Conservation (phyloP, 805 yeast genomes). For the Schwanniomyces occidentalis region DNA sequence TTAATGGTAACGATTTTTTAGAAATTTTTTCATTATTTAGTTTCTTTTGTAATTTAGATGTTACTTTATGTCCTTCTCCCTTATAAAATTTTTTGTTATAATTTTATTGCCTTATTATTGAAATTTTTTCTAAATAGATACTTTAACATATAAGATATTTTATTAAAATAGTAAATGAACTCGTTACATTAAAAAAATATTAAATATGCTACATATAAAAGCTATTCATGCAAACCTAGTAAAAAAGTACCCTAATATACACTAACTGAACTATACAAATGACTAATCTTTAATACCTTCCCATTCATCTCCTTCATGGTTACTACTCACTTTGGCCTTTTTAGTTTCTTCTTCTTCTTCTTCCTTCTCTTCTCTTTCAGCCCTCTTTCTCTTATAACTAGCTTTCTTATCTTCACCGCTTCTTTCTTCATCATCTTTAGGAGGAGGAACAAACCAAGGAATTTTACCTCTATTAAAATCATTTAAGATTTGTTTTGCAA, state of each 20-base stretch:
- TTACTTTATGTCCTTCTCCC: too few species aligned
- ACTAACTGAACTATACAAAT: constrained; percentile 1
- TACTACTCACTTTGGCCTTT: constrained; percentile 18
- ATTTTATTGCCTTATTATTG: too few species aligned
- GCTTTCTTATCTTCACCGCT: constrained; percentile 60
- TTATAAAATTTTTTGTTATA: too few species aligned
- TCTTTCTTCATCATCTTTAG: constrained; percentile 62
- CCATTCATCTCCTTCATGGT: constrained; percentile 23
- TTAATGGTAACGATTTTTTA: constrained; percentile 5
- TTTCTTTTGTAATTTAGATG: not conserved
- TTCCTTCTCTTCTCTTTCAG: constrained; percentile 42
- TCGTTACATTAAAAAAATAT: too few species aligned
- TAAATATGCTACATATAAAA: too few species aligned
- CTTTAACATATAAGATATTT: too few species aligned
- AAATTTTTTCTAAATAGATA: too few species aligned
- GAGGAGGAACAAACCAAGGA: constrained; percentile 98
- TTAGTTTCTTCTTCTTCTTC: constrained; percentile 26
- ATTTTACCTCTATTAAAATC: constrained; percentile 97
- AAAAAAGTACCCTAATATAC: constrained; percentile 3
- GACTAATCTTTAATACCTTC: constrained; percentile 26
- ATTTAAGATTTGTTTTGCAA: constrained; percentile 84
- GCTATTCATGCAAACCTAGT: too few species aligned
- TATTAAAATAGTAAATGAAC: too few species aligned
- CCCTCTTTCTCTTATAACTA: constrained; percentile 52
- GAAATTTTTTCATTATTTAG: not conserved